phyloP scores from a whole-genome alignment of 768 basidiomycete species.

The Pisolithus marmoratus region DNA sequence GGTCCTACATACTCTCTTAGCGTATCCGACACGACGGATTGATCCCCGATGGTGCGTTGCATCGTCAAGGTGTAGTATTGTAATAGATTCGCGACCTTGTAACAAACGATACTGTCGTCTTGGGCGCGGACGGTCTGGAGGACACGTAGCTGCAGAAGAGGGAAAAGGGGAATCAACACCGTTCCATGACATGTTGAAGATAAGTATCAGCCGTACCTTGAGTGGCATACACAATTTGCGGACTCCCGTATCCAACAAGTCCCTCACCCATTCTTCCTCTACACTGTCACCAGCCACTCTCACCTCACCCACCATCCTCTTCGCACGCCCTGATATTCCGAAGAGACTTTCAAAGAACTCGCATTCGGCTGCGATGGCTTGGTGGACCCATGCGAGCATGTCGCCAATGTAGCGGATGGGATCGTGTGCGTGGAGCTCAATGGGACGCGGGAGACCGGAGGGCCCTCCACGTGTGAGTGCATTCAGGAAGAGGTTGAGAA shows the following conservation, averaged over 20 bases:
- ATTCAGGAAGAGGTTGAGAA: too few relatives aligned
- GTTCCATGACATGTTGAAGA: too few relatives aligned
- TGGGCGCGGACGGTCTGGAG: conserved; percentile 91
- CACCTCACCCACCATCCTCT: conserved; percentile 74
- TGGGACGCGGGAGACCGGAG: too few relatives aligned
- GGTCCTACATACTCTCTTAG: conserved; percentile 63
- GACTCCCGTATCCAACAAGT: conserved; percentile 76
- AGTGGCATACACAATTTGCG: conserved; percentile 82
- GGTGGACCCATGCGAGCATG: too few relatives aligned
- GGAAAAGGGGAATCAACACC: too few relatives aligned
- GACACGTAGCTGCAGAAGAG: conserved; percentile 61
- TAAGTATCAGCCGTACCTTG: too few relatives aligned
- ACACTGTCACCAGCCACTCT: too few relatives aligned
- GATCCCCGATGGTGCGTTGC: conserved; percentile 84
- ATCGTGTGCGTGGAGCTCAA: too few relatives aligned
- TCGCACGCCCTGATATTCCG: conserved; percentile 48
- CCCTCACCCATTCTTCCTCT: too few relatives aligned
- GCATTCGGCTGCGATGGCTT: conserved; percentile 84
- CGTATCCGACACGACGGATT: conserved; percentile 69
- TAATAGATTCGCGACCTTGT: conserved; percentile 90
- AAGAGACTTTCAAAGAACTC: conserved; percentile 92
- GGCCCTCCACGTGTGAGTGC: too few relatives aligned
- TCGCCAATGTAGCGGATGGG: too few relatives aligned
- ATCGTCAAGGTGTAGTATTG: conserved; percentile 94
- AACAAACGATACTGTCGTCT: conserved; percentile 87